phyloP scores from a whole-genome alignment of 495 filamentous ascomycete species.

The Rhypophila decipiens region DNA sequence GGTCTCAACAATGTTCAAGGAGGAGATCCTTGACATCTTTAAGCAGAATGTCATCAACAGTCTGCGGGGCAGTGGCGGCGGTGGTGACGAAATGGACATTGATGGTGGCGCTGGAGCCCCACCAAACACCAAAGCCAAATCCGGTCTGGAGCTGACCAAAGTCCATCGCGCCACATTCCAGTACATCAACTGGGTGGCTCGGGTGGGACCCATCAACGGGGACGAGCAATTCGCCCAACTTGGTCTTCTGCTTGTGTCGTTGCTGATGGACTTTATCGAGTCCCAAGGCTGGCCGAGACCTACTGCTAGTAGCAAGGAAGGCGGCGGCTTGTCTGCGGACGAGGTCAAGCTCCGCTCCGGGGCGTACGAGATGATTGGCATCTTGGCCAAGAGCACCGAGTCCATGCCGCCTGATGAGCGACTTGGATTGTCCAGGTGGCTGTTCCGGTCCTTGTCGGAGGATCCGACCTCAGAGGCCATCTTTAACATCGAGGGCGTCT shows the following conservation, averaged over 20 bases:
- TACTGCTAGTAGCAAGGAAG: too few relatives aligned
- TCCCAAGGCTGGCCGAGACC: constrained; percentile 85
- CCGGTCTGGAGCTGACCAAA: constrained; percentile 28
- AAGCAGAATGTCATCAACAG: constrained; percentile 42
- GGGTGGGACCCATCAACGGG: constrained; percentile 57
- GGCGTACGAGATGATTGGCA: constrained; percentile 80
- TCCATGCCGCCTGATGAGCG: constrained; percentile 43
- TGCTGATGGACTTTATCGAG: constrained; percentile 67
- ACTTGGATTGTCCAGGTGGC: constrained; percentile 60
- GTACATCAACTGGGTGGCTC: constrained; percentile 81
- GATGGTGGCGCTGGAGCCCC: constrained; percentile 5
- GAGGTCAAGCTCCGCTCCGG: constrained; percentile 62
- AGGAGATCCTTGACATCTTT: constrained; percentile 61
- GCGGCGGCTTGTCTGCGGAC: constrained; percentile 46
- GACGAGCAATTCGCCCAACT: constrained; percentile 47
- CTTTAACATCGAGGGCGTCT: constrained; percentile 81
- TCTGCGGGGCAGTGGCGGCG: background rate
- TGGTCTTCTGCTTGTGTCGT: constrained; percentile 62
- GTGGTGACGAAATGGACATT: background rate
- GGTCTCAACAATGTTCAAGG: constrained; percentile 52
- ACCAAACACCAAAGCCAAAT: constrained; percentile 2
- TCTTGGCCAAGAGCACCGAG: constrained; percentile 51
- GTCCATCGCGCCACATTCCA: constrained; percentile 79
- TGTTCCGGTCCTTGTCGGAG: constrained; percentile 74
- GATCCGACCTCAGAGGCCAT: constrained; percentile 71